Base-by-base conservation (phyloP, 495 filamentous ascomycete species). In the Physcia stellaris region DNA sequence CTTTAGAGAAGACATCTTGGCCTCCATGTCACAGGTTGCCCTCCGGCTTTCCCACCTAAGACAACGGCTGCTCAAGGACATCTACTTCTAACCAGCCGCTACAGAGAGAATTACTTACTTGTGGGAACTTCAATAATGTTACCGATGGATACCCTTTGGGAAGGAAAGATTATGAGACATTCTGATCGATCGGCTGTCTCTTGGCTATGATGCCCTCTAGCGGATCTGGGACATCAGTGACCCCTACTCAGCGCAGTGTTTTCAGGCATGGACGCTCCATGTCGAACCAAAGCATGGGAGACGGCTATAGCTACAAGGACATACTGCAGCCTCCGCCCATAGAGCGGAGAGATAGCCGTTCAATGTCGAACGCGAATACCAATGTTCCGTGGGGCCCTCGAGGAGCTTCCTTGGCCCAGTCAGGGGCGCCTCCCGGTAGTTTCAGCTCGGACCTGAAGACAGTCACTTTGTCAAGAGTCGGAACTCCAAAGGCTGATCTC, bases 381-480 rank as follows among this genome's bases (percentile, higher is more conserved):
- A 7, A 7, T 17, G 24, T 49, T 15, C 71, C 67, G 17, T 79
- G 74, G 49, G 72, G 67, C 16, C 68, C 76, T 4, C 68, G 80
- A 24, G 79, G 71, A 32, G 57, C 64, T 4, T 80, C 79, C 11
- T 54, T 83, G 44, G 77, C 73, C 41, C 74, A 77, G 10, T n/a
- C n/a, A n/a, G 60, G 59, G 23, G 67, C 75, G 27, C 77, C 75
- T 19, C 86, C 88, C 1, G 92, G 90, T 6, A 93, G 86, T 64
- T 96, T 96, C 65, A 93, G 81, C 52, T 76, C 87, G 7, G 86
- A 93, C 32, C 63, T 96, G 40, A 84, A 82, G 53, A 85, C 78
- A 53, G 73, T 83, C 59, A 67, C 67, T 32, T 66, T 71, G 22
- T 70, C 77, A 27, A 78, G 79, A 33, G 73, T 70, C 45, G 71